Evolutionary conservation across 441 rosid species (phyloP).

Genomic region (Aquilaria agallochum): DNA sequence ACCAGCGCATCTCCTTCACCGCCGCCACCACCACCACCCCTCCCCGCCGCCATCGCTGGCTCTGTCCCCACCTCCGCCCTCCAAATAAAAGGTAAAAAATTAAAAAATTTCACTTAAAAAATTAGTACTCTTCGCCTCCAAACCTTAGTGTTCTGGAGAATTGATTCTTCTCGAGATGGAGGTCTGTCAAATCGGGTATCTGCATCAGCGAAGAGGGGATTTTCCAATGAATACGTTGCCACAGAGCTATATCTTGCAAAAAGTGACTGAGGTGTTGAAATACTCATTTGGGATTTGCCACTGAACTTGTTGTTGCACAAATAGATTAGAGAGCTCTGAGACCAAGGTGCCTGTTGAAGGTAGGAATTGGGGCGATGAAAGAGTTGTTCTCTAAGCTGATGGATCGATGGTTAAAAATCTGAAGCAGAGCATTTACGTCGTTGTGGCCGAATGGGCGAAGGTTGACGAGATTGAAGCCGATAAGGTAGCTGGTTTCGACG

Average conservation of each 20-base stretch:
- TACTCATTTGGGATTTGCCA: conserved; percentile 50
- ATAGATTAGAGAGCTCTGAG: conserved; percentile 37
- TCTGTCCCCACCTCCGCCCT: too few species aligned
- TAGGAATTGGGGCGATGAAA: conserved; percentile 61
- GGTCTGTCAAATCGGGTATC: conserved; percentile 41
- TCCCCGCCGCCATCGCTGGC: too few species aligned
- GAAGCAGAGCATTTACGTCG: conserved; percentile 35
- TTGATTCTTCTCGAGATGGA: conserved; percentile 66
- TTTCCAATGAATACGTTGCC: conserved; percentile 52
- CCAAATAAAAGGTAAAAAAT: too few species aligned
- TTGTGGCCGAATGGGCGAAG: conserved; percentile 50
- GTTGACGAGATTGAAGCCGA: conserved; percentile 54
- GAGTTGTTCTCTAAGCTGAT: conserved; percentile 52
- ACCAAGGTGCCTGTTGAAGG: conserved; percentile 48
- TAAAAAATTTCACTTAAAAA: too few species aligned
- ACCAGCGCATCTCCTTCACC: too few species aligned
- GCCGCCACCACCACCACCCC: too few species aligned
- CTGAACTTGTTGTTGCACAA: conserved; percentile 51
- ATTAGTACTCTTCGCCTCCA: too few species aligned
- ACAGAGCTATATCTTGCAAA: conserved; percentile 63
- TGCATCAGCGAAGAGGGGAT: conserved; percentile 53
- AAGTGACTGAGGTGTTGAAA: conserved; percentile 44
- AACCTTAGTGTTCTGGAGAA: conserved; percentile 46
- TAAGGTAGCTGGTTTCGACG: conserved; percentile 26
- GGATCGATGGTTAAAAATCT: conserved; percentile 45